Evolutionary conservation across 108 stramenopile species (phyloP), one percentile per base, ranked within the genome.

Genomic region (Cyclotella sp.): DNA sequence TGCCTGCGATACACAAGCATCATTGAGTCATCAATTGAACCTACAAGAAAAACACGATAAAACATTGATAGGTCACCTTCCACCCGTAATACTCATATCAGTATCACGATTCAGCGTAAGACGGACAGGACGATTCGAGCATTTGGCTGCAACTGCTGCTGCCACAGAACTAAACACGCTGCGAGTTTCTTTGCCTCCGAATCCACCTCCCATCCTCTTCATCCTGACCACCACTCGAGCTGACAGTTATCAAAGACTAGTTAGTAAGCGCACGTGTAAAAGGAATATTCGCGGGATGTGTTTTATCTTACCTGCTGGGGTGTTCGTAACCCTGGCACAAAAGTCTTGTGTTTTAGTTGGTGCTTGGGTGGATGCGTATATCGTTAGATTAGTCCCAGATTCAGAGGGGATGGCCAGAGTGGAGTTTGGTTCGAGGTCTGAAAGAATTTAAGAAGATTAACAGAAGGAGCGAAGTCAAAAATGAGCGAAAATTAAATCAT

Each of bases 171-270:
- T 72, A 64, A 97, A 97, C 3, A 96, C 92, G 62, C 89, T 96
- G 12, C 94, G 88, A 26, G 94, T 94, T 87, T 95, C 93, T 76
- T 95, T 97, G 11, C 97, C 98, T 19, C 98, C 97, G 63, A 98
- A 98, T 0, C 95, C 97, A 58, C 98, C 98, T 22, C 98, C 98
- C 91, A 97, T 93, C 29, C 98, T 85, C 77, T 97, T 97, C 76
- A 91, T 85, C 28, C 92, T 85, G 29, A 91, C 91, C 58, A 97
- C 95, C 21, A 98, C 98, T 73, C 93, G 90, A 47, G 88, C 76
- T 55, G 24, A 22, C 3, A n/a, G n/a, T n/a, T 7, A n/a, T n/a
- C 3, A n/a, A n/a, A 7, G 47, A 49, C 9, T 7, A 3, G 9
- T 49, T 16, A 49, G 47, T n/a, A 49, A n/a, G 2, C 9, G 47